Evolutionary conservation across 2,329 filamentous ascomycete species (phyloP), one percentile per base, ranked within the genome.

Genomic region (Paecilomyces formosus): DNA sequence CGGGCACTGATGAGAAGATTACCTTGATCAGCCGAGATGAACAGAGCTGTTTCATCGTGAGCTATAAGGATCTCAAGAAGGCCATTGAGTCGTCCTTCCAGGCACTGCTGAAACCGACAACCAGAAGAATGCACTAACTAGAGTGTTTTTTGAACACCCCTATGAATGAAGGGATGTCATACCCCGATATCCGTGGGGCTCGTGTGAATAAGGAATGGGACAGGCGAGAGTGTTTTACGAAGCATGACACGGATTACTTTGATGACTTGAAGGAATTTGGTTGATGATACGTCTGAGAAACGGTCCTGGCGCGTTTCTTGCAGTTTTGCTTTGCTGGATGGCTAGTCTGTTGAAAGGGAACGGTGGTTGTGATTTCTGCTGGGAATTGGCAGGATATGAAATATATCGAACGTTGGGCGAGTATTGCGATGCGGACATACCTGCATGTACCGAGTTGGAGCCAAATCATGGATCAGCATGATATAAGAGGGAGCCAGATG

Each of bases 11-110:
- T 26, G 94, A 99, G 74, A 89, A 86, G 73, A 84, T 99, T 55
- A 88, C 88, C 64, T 78, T 99, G 56, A 88, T 92, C 24, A 96
- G 89, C 72, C 85, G 93, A 58, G 93, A 99, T 73, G 90, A 96
- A 69, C 89, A 96, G 74, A 94, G 87, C 57, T 87, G 89, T 63
- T 89, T 97, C 68, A 82, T 97, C 57, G 87, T 97, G 60, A 93
- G 85, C 64, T 99, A 95, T 73, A 90, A 90, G 72, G 94, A 97
- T 73, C 75, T 99, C 61, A 95, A 87, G 76, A 78, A 85, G 59
- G 83, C 79, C 3, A 71, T 87, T 33, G 85, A 87, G 64, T 79
- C 78, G 33, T 82, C 84, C 9, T 88, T 86, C 71, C 79, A 81
- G 68, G 84, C 86, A 57, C 70, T 87, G 58, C 64, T 79, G 62